Conservation (phyloP, 75 land plant species). For the Isoetes taiwanensis region DNA sequence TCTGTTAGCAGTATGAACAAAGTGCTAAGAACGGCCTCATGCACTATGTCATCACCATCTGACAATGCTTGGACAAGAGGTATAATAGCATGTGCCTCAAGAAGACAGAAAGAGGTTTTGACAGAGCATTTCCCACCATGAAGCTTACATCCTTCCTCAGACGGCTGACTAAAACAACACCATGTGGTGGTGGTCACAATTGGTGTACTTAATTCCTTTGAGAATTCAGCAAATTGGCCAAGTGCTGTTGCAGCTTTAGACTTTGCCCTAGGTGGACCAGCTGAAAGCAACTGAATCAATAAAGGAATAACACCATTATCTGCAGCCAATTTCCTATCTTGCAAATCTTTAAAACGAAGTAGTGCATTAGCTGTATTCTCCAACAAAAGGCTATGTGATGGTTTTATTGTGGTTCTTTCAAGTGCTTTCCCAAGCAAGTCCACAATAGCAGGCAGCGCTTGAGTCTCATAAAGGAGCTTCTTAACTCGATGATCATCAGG, state of each 20-base stretch:
- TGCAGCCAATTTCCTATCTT: constrained; percentile 28
- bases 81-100: constrained; percentile 43
- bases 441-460: constrained; percentile 28
- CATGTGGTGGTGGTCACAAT: neutral
- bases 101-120: constrained; percentile 39
- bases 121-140: constrained; percentile 44
- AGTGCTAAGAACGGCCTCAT: constrained; percentile 43
- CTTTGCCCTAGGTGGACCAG: constrained; percentile 36
- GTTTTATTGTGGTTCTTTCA: neutral
- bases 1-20: constrained; percentile 42
- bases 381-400: constrained; percentile 13
- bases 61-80: constrained; percentile 41
- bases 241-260: constrained; percentile 42
- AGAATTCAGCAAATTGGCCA: constrained; percentile 37
- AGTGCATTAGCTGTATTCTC: constrained; percentile 44
- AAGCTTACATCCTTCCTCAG: constrained; percentile 27
- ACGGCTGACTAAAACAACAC: constrained; percentile 25
- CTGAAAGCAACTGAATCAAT: constrained; percentile 30
- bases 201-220: constrained; percentile 15
- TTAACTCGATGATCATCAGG: constrained; percentile 19
- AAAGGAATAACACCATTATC: constrained; percentile 30
- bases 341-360: constrained; percentile 35
- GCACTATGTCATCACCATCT: constrained; percentile 27
- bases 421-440: constrained; percentile 11
- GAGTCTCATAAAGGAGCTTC: constrained; percentile 30